Evolutionary conservation across 1,284 basidiomycete species (phyloP).

Genomic region (Ceratobasidium sp.): DNA sequence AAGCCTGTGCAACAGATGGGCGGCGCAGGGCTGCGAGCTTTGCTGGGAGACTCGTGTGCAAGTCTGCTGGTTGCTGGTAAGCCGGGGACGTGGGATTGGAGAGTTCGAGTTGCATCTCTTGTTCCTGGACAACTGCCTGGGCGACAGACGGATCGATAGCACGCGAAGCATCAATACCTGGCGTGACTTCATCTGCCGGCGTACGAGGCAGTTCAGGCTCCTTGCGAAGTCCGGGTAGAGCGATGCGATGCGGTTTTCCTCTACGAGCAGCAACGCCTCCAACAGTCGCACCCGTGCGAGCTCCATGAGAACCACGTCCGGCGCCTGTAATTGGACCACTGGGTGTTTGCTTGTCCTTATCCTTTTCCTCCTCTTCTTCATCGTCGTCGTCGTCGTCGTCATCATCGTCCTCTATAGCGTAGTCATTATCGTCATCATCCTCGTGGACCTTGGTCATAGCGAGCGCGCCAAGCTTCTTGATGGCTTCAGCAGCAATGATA

Average conservation of each 20-base stretch:
- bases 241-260: conserved; percentile 55
- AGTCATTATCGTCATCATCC: conserved; percentile 41
- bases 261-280: conserved; percentile 44
- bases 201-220: conserved; percentile 24
- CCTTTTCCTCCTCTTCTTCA: conserved; percentile 47
- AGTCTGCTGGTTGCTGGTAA: conserved; percentile 18
- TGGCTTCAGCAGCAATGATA: conserved; percentile 34
- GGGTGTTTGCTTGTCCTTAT: conserved; percentile 41
- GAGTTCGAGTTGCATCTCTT: conserved; percentile 3
- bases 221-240: conserved; percentile 60
- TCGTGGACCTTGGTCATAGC: conserved; percentile 35
- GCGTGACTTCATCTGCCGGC: conserved; percentile 22
- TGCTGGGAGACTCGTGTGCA: conserved; percentile 48
- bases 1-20: conserved; percentile 27
- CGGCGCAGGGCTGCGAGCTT: conserved; percentile 61
- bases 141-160: conserved; percentile 27
- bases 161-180: conserved; percentile 1
- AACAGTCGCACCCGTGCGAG: neutral
- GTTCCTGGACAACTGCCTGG: conserved; percentile 28
- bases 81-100: conserved; percentile 2
- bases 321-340: conserved; percentile 42
- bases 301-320: neutral
- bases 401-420: conserved; percentile 41
- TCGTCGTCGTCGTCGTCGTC: conserved; percentile 44
- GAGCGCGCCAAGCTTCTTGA: conserved; percentile 35